A percentile compares a stretch with the other conserved stretches of the same genome.
Conservation (phyloP, 2,329 filamentous ascomycete genomes). For the Pleomassaria siparia region DNA sequence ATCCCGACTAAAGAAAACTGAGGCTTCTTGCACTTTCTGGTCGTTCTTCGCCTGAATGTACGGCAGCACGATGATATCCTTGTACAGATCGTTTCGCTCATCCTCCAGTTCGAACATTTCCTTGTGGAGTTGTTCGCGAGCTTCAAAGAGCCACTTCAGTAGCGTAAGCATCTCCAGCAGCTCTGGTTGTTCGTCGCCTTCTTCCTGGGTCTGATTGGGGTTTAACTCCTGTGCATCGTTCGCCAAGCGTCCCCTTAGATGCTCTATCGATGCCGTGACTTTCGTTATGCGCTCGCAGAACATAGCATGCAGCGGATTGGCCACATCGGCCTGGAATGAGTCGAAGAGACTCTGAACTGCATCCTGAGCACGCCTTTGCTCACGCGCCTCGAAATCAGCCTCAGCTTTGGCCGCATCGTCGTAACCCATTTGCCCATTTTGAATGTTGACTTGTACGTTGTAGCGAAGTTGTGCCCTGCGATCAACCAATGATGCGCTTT, state of each 20-base stretch:
- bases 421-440: constrained; percentile 76
- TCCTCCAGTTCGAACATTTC: constrained; percentile 82
- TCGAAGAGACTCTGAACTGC: constrained; percentile 80
- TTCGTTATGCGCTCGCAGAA: constrained; percentile 73
- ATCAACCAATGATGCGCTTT: constrained; percentile 57
- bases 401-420: constrained; percentile 82
- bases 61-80: constrained; percentile 78
- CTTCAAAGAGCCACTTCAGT: constrained; percentile 96
- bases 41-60: constrained; percentile 73
- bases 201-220: constrained; percentile 86
- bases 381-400: constrained; percentile 69
- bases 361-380: constrained; percentile 70
- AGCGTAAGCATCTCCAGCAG: constrained; percentile 91
- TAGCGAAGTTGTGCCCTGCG: constrained; percentile 67
- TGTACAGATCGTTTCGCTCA: constrained; percentile 84
- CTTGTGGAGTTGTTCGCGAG: constrained; percentile 82
- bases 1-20: constrained; percentile 81
- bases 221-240: constrained; percentile 67
- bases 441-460: constrained; percentile 78
- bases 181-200: constrained; percentile 93
- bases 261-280: constrained; percentile 75
- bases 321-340: constrained; percentile 76
- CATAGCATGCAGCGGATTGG: constrained; percentile 80
- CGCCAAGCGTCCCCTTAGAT: constrained; percentile 71
- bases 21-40: constrained; percentile 77